Percentiles rank a stretch among this genome's conserved stretches.
These are phyloP conservation scores for Colletotrichum chlorophyti DNA, from an alignment of 2,329 filamentous ascomycete genomes.

Conservation along the genomic window DNA sequence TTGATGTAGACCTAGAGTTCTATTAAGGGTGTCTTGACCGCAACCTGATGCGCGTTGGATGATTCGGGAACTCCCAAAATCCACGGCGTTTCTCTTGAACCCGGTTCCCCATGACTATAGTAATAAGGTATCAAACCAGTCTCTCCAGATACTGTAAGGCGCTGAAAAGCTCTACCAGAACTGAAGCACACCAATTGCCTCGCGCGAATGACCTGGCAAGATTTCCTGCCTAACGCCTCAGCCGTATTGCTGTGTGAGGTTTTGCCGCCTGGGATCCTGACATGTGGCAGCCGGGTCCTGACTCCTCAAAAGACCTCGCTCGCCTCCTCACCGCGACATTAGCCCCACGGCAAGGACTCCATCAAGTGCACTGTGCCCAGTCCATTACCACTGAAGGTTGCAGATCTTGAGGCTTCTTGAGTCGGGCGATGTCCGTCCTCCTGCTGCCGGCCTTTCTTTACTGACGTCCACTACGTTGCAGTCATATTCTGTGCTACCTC, in stretches of 20 bases:
- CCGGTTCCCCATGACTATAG: background rate
- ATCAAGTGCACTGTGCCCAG: background rate
- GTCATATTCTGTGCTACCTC: background rate
- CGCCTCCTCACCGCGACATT: slow-evolving; percentile 16
- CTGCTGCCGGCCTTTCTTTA: slow-evolving; percentile 4
- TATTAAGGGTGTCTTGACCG: slow-evolving; percentile 18
- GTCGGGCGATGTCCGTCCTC: slow-evolving; percentile 13
- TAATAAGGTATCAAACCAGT: too few relatives aligned
- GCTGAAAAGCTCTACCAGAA: too few relatives aligned
- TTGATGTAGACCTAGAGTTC: slow-evolving; percentile 10
- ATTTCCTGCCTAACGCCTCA: too few relatives aligned
- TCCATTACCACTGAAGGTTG: slow-evolving; percentile 2
- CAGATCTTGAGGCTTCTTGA: slow-evolving; percentile 10
- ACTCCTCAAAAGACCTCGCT: background rate
- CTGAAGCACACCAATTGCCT: background rate
- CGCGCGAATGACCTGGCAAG: too few relatives aligned
- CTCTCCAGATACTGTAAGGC: too few relatives aligned
- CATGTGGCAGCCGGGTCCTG: background rate
- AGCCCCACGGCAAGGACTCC: slow-evolving; percentile 5
- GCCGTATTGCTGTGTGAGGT: background rate
- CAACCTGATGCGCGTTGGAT: slow-evolving; percentile 16
- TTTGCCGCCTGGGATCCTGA: too few relatives aligned
- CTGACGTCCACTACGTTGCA: slow-evolving; percentile 8
- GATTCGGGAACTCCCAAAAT: slow-evolving; percentile 8
- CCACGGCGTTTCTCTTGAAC: background rate